Conservation (phyloP, 2,329 filamentous ascomycete genomes). For the Dactylellina leptospora region DNA sequence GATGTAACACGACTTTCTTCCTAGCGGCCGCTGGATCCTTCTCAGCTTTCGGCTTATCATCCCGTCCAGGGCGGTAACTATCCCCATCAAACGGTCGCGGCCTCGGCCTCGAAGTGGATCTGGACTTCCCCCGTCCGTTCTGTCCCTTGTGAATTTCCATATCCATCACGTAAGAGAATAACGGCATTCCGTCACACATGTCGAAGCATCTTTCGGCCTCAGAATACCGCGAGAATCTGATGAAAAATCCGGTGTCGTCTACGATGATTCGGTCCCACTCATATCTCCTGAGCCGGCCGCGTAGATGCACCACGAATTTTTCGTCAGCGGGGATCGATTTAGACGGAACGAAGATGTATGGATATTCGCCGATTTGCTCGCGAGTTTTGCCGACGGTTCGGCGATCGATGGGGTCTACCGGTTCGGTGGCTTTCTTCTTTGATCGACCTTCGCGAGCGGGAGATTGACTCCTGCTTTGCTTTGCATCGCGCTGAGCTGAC, state of each 20-base stretch:
- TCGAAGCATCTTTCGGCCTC: constrained; percentile 83
- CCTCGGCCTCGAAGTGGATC: constrained; percentile 60
- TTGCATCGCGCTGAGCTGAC: constrained; percentile 13
- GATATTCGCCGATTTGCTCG: constrained; percentile 72
- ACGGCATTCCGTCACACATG: constrained; percentile 78
- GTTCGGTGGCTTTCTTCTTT: constrained; percentile 61
- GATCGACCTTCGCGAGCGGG: constrained; percentile 56
- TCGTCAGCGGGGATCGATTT: constrained; percentile 85
- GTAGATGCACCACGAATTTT: constrained; percentile 87
- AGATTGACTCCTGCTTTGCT: constrained; percentile 27
- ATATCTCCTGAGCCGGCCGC: constrained; percentile 85
- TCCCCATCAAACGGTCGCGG: constrained; percentile 67
- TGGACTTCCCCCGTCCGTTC: constrained; percentile 62
- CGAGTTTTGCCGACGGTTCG: constrained; percentile 62
- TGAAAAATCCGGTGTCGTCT: constrained; percentile 87
- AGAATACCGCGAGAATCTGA: constrained; percentile 83
- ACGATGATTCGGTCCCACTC: constrained; percentile 81
- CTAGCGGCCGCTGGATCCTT: constrained; percentile 68
- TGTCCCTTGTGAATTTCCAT: constrained; percentile 78
- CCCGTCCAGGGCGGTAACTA: constrained; percentile 71
- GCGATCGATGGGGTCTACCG: constrained; percentile 56
- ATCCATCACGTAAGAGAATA: constrained; percentile 92
- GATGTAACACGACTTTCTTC: constrained; percentile 88
- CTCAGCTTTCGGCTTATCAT: constrained; percentile 79
- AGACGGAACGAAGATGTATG: constrained; percentile 90